A percentile compares a stretch with the other conserved stretches of the same genome.
These are phyloP conservation scores for Ophiostoma triangulosporum DNA, from an alignment of 2,329 filamentous ascomycete genomes.

Conservation along the genomic window DNA sequence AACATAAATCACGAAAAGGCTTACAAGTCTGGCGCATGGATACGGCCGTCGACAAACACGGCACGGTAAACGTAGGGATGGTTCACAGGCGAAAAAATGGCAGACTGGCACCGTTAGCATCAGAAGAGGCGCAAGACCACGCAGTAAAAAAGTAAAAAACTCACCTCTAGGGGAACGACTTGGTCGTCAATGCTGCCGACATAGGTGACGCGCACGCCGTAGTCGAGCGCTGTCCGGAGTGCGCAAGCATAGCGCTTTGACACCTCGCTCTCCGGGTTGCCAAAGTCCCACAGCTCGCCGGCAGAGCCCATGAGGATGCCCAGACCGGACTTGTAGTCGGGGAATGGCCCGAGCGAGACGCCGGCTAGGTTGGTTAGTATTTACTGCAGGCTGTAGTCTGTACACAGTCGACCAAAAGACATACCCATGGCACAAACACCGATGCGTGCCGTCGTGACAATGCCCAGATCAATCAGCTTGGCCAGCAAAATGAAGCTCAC, in stretches of 20 bases:
- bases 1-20: too few relatives aligned
- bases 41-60: constrained; percentile 87
- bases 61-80: constrained; percentile 92
- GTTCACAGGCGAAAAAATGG: constrained; percentile 69
- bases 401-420: too few relatives aligned
- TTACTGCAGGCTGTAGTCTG: too few relatives aligned
- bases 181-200: constrained; percentile 95
- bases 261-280: constrained; percentile 64
- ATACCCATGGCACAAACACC: constrained; percentile 68
- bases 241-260: constrained; percentile 69
- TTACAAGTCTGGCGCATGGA: constrained; percentile 83
- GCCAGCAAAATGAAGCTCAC: constrained; percentile 86
- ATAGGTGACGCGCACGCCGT: constrained; percentile 74
- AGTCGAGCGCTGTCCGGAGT: constrained; percentile 58
- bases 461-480: constrained; percentile 82
- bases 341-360: constrained; percentile 84
- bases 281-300: constrained; percentile 92
- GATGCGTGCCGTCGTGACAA: constrained; percentile 62
- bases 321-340: constrained; percentile 79
- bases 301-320: constrained; percentile 78
- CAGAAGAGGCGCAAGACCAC: too few relatives aligned
- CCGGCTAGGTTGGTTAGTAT: constrained; percentile 43
- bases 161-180: constrained; percentile 77
- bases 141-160: constrained; percentile 12
- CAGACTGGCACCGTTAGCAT: constrained; percentile 40